These are phyloP conservation scores for Gillenia trifoliata DNA, from an alignment of 306 rosid genomes.

Conservation along the genomic window DNA sequence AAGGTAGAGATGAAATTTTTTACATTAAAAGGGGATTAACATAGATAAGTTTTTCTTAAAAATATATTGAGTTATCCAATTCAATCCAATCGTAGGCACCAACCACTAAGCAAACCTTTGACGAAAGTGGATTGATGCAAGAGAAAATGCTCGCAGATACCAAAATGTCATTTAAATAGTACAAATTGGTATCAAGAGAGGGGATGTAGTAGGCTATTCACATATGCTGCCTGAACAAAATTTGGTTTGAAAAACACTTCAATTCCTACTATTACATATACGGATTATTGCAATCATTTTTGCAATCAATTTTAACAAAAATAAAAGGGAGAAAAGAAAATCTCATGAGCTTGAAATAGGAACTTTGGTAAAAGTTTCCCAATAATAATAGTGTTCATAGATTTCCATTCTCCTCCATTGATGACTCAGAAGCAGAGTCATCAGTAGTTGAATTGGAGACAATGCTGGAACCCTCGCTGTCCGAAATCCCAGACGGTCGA, in stretches of 20 bases:
- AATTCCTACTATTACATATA: conserved; percentile 30
- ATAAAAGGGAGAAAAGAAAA: conserved; percentile 6
- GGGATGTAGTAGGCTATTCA: conserved; percentile 17
- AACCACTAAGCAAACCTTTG: too few species aligned
- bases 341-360: conserved; percentile 16
- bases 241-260: conserved; percentile 15
- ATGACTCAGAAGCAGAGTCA: conserved; percentile 91
- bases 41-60: not conserved
- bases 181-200: not conserved
- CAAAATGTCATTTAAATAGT: not conserved
- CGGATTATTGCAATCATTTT: conserved; percentile 48
- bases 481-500: conserved; percentile 50
- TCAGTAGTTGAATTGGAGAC: conserved; percentile 73
- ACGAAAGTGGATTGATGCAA: not conserved
- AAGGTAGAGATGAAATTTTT: too few species aligned
- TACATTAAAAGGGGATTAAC: not conserved
- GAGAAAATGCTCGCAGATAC: not conserved
- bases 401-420: conserved; percentile 60
- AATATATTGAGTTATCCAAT: too few species aligned
- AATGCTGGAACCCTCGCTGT: conserved; percentile 73
- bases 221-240: conserved; percentile 27
- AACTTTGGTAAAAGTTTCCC: conserved; percentile 19
- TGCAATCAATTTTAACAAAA: conserved; percentile 34
- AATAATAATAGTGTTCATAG: conserved; percentile 39
- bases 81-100: too few species aligned